Base-by-base conservation (phyloP, 768 basidiomycete species). In the Psilocybe subaeruginosa region DNA sequence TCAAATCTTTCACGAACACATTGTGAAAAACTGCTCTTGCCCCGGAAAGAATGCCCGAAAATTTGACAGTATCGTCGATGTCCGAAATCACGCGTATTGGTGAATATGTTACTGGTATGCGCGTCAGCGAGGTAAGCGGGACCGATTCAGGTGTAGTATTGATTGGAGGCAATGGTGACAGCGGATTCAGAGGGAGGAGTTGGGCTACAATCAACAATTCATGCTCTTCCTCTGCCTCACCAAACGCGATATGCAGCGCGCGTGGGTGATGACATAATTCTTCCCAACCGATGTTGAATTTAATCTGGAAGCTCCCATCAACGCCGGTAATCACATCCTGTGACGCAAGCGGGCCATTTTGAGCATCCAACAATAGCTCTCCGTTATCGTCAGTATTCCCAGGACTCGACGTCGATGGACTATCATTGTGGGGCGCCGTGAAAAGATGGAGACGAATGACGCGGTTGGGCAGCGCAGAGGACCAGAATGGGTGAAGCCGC, bases 11-110 rank as follows among this genome's bases (percentile, higher is more conserved):
- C 14, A 94, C 94, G 63, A 99, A 99, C 0, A 97, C 95, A 69
- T 95, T 97, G 58, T 89, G 82, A 73, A 98, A 97, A 3, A 93
- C 88, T 1, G 88, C 80, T 45, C 94, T 82, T 0, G 93, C 88
- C 0, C 97, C 97, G 2, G 80, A 78, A 4, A 90, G 68, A n/a
- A 99, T 82, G 49, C 89, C 87, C 0, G 94, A 89, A 27, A 82
- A 70, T 69, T 96, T 96, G 59, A 97, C 82, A 0, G 96, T 98
- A 74, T 98, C 96, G 69, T 98, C 96, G 46, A 98, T 90, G 67
- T 98, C 96, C 7, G 94, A 96, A 12, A 98, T 89, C 57, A 97
- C 84, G 16, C 93, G 87, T 12, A 96, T 74, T 1, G 83, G 82
- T 2, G 84, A 82, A 66, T 87, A 77, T 0, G 89, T 84, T 37